These are phyloP conservation scores for Phytophthora hybrid DNA, from an alignment of 352 stramenopile genomes.

Conservation along the genomic window DNA sequence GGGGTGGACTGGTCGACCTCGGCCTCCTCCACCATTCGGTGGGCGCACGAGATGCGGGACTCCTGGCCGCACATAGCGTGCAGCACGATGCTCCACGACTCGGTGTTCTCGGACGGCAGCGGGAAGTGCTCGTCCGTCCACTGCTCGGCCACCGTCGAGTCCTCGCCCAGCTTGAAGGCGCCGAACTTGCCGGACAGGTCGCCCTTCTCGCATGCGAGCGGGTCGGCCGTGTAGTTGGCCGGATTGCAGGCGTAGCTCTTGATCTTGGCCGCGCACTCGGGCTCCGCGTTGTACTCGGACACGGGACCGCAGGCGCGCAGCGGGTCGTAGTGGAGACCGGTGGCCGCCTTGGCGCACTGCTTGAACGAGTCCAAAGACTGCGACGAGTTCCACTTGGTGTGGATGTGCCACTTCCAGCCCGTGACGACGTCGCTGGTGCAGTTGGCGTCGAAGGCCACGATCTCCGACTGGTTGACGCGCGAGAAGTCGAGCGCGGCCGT, in stretches of 20 bases:
- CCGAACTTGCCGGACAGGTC: slow-evolving; percentile 72
- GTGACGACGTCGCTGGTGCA: slow-evolving; percentile 48
- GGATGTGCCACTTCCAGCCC: slow-evolving; percentile 68
- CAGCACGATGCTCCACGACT: slow-evolving; percentile 71
- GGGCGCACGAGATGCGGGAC: slow-evolving; percentile 59
- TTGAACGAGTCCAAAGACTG: slow-evolving; percentile 46
- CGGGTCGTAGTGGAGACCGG: slow-evolving; percentile 69
- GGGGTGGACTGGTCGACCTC: slow-evolving; percentile 27
- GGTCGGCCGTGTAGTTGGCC: slow-evolving; percentile 48
- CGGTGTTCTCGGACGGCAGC: slow-evolving; percentile 45
- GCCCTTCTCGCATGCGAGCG: slow-evolving; percentile 56
- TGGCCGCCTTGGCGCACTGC: slow-evolving; percentile 52
- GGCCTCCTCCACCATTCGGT: slow-evolving; percentile 12
- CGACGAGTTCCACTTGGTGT: slow-evolving; percentile 54
- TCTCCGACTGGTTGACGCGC: slow-evolving; percentile 28
- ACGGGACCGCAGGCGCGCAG: slow-evolving; percentile 50
- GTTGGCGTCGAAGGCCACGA: slow-evolving; percentile 45
- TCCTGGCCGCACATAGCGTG: slow-evolving; percentile 63
- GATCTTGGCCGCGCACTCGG: slow-evolving; percentile 39
- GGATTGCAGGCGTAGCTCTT: slow-evolving; percentile 55
- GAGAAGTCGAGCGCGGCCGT: slow-evolving; percentile 55
- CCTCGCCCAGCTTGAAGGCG: slow-evolving; percentile 38
- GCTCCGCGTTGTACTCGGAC: slow-evolving; percentile 50
- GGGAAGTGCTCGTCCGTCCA: slow-evolving; percentile 64
- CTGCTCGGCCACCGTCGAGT: slow-evolving; percentile 28